Base-by-base conservation (phyloP, 1,284 basidiomycete genomes). In the Omphalotus olearius region DNA sequence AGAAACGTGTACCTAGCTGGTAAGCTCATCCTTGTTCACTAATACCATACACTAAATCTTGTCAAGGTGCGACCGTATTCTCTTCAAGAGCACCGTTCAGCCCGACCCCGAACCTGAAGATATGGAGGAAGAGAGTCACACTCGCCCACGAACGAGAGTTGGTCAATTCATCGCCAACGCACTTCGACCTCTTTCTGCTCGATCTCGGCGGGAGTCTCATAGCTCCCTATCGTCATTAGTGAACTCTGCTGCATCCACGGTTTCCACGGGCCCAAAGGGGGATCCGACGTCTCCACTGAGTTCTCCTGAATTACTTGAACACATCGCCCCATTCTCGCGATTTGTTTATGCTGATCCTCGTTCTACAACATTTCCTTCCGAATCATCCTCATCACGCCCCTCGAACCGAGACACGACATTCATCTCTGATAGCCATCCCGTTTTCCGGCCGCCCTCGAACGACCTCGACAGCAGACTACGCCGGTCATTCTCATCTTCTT, bases 1-100 rank as follows among this genome's bases (percentile, higher is more conserved):
- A 91, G 66, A 78, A 82, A 60, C 80, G 88, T n/a, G 88, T 91
- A 26, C 88, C 88, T 2, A 88, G 87, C 61, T 91, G 88, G 88
- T 87, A 55, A 52, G 75, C 66, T 17, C 40, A n/a, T 39, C 42
- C 9, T 26, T 13, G 7, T 33, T 33, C 30, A 33, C 7, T 33
- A 10, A 33, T 33, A 3, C 9, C 23, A n/a, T 35, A 16, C 20
- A 44, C 20, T 28, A 18, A 33, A 20, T 36, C 50, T 33, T 54
- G 26, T 49, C 23, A 51, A 87, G 85, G 85, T 91, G 88, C 60
- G 88, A 91, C 60, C 79, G 88, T 17, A 88, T 91, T 47, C 66
- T 91, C 3, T 90, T 81, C 81, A 91, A 88, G 64, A 77, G 84
- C 1, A 88, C 83, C 0, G 72, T 87, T 17, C 63, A 70, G 28